A percentile compares a stretch with the other conserved stretches of the same genome.
phyloP scores from a whole-genome alignment of 2,329 filamentous ascomycete species.

The Apiospora koreana region DNA sequence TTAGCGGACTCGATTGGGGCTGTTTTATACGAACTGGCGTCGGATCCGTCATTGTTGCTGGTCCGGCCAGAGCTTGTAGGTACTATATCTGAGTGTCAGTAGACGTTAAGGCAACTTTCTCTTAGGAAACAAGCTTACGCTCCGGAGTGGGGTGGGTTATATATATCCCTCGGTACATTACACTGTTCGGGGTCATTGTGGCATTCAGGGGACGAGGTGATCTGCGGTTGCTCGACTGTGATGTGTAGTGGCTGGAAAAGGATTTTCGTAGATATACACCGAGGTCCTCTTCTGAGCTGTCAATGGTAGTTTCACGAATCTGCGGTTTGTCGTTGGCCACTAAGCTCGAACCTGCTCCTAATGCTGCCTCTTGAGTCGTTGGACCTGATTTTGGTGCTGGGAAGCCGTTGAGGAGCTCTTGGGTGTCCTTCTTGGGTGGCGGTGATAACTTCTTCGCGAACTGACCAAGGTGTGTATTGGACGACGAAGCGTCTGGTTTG shows the following conservation, averaged over 20 bases:
- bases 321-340: not conserved
- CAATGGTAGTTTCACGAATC: not conserved
- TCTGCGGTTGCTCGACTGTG: not conserved
- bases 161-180: not conserved
- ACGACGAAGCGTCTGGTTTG: not conserved
- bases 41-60: conserved; percentile 20
- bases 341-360: not conserved
- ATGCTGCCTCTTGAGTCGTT: not conserved
- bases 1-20: conserved; percentile 24
- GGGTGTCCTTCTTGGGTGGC: not conserved
- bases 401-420: too few species aligned
- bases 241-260: not conserved
- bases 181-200: not conserved
- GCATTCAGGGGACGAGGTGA: not conserved
- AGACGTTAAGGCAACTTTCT: not conserved
- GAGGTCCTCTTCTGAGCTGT: not conserved
- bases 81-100: not conserved
- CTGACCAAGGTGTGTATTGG: not conserved
- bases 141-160: not conserved
- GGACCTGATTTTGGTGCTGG: too few species aligned
- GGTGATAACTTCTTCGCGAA: too few species aligned
- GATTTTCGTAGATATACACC: not conserved
- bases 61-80: not conserved
- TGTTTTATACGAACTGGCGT: conserved; percentile 30
- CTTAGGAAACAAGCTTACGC: not conserved